Base-by-base conservation (phyloP, 2,329 filamentous ascomycete species). In the Fusarium sulawesiense region DNA sequence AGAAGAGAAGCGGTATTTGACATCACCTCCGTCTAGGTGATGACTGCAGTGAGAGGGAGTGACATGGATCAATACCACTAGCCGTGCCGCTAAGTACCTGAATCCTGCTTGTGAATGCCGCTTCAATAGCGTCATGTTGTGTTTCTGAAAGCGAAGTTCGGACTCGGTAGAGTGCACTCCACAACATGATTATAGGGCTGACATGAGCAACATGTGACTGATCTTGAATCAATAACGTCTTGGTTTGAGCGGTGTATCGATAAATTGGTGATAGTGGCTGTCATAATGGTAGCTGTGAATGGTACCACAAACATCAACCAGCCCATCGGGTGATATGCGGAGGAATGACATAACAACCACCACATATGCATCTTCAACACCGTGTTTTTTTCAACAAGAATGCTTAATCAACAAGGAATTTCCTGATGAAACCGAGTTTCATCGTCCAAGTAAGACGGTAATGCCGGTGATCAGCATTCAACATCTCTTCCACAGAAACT, bases 21-120 rank as follows among this genome's bases (percentile, higher is more conserved):
- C 34, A 62, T 21, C 45, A 3, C 13, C 25, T 49, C 9, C 34
- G 34, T 62, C 42, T 54, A 62, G 29, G 49, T 63, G 66, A 70
- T 70, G 66, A 64, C 66, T 32, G 66, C 66, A 70, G 44, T 57
- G n/a, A 34, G 18, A 23, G 34, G 34, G 30, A 65, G 62, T 67
- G 47, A 29, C 66, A 58, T 69, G 64, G 66, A 58, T 54, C 51
- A 48, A 25, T 9, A 46, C 27, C 40, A 42, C 42, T 34, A 54
- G 29, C 27, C 42, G 30, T 40, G 32, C 40, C 49, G 32, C 59
- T 51, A 70, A 69, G 60, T 45, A 32, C 46, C 46, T 62, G 46
- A n/a, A 48, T 66, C 54, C 20, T 32, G 13, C 30, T 44, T n/a
- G 29, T 20, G 45, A 56, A 66, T 53, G 21, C 4, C 54, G 21